Base-by-base conservation (phyloP, 192 early-diverging fungal genomes). In the Entomortierella beljakovae region DNA sequence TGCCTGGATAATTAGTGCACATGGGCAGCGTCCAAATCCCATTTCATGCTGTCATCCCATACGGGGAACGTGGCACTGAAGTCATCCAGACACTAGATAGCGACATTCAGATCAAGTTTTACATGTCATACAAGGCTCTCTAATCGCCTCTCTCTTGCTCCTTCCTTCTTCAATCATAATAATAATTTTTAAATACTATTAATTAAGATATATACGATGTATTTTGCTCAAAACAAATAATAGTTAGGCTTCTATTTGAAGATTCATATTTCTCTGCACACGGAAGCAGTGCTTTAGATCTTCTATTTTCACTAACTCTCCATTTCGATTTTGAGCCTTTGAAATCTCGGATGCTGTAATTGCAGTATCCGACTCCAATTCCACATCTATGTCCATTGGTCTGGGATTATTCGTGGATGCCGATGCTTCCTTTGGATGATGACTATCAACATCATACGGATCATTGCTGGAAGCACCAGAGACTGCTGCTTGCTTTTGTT, bases 91-190 rank as follows among this genome's bases (percentile, higher is more conserved):
- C 46, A 1, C 11, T 76, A 23, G 49, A 29, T 23, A 62, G 61
- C 2, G 58, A 32, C 5, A 57, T 58, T 20, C 58, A 76, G 20
- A 54, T 76, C 59, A 76, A 68, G 35, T 57, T 76, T 13, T 62
- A 50, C 53, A 76, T 76, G 73, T 76, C 65, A 23, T 76, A 76
- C 53, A 76, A 58, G 26, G 60, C 65, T 1, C 60, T 76, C 6
- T 76, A 68, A 51, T 28, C 2, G 15, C 29, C 42, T 13, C 42
- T 18, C 9, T 43, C 18, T 43, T 43, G 42, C 18, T 13, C 10
- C 42, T 13, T 13, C 18, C 18, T 18, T 13, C 9, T 43, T 43
- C 18, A 9, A 9, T 13, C 42, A 13, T 13, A 43, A 13, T 43
- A 13, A 18, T 9, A 13, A 43, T 43, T 43, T 43, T 43, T 13